phyloP scores from a whole-genome alignment of 441 rosid genomes.

The Croton setiger region DNA sequence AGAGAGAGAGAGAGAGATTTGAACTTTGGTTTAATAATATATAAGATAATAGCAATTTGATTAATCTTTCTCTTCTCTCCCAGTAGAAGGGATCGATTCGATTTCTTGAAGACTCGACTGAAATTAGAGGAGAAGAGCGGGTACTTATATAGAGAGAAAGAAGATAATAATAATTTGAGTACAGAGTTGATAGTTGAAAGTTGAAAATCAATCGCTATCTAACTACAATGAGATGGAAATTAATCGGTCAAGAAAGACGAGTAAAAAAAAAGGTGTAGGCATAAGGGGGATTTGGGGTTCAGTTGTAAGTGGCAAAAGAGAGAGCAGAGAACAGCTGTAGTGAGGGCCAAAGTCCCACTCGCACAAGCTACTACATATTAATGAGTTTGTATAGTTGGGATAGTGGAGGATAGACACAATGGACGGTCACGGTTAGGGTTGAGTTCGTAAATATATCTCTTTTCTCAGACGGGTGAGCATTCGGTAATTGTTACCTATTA shows the following conservation, averaged over 20 bases:
- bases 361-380: background rate
- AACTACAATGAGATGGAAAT: constrained; percentile 1
- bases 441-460: background rate
- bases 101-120: background rate
- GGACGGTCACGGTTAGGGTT: background rate
- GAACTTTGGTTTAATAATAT: background rate
- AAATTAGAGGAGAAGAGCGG: background rate
- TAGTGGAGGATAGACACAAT: constrained; percentile 1
- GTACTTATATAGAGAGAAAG: constrained; percentile 10
- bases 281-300: background rate
- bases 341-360: background rate
- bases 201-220: too few relatives aligned
- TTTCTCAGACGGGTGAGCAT: too few relatives aligned
- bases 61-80: background rate
- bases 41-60: too few relatives aligned
- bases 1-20: background rate
- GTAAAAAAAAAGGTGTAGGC: background rate
- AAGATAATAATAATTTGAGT: background rate
- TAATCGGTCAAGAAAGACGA: background rate
- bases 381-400: constrained; percentile 27
- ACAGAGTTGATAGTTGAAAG: too few relatives aligned
- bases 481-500: too few relatives aligned
- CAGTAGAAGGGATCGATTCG: too few relatives aligned
- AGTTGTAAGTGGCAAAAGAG: too few relatives aligned
- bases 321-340: constrained; percentile 14